Percentiles rank a stretch among this genome's conserved stretches.
Evolutionary conservation across 148 eudicot genomes (phyloP).

Genomic region (Pharnaceum exiguum): DNA sequence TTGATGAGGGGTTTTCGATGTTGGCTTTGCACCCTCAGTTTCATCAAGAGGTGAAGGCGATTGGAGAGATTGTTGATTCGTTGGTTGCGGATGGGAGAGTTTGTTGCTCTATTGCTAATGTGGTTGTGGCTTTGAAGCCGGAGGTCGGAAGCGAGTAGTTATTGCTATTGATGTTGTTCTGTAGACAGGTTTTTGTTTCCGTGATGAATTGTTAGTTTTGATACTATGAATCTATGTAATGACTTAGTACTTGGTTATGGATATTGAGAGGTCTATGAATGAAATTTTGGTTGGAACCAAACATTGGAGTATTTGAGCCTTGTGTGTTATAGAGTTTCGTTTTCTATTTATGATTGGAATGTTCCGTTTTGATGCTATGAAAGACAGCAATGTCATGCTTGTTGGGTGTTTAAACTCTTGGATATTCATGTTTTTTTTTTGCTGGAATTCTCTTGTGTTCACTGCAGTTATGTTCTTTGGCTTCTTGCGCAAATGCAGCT

Average conservation of each 20-base stretch:
- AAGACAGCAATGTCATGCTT: too few relatives aligned
- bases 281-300: too few relatives aligned
- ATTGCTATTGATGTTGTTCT: background rate
- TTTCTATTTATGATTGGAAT: too few relatives aligned
- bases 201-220: constrained; percentile 6
- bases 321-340: too few relatives aligned
- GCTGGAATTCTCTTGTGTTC: too few relatives aligned
- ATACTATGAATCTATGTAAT: constrained; percentile 5
- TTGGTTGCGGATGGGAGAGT: constrained; percentile 56
- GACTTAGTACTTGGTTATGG: background rate
- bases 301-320: too few relatives aligned
- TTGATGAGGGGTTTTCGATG: constrained; percentile 87
- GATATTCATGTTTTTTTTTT: too few relatives aligned
- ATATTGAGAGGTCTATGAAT: background rate
- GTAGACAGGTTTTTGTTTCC: background rate
- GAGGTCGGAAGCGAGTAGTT: constrained; percentile 30
- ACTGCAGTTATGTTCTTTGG: too few relatives aligned
- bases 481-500: too few relatives aligned
- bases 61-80: constrained; percentile 43
- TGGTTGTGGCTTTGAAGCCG: constrained; percentile 44
- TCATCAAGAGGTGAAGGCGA: constrained; percentile 55
- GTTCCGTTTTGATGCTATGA: too few relatives aligned
- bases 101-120: constrained; percentile 51
- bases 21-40: constrained; percentile 75
- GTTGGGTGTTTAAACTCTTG: too few relatives aligned